A percentile compares a stretch with the other conserved stretches of the same genome.
phyloP scores from a whole-genome alignment of 169 alveolate genomes.

The Toxoplasma gondii region DNA sequence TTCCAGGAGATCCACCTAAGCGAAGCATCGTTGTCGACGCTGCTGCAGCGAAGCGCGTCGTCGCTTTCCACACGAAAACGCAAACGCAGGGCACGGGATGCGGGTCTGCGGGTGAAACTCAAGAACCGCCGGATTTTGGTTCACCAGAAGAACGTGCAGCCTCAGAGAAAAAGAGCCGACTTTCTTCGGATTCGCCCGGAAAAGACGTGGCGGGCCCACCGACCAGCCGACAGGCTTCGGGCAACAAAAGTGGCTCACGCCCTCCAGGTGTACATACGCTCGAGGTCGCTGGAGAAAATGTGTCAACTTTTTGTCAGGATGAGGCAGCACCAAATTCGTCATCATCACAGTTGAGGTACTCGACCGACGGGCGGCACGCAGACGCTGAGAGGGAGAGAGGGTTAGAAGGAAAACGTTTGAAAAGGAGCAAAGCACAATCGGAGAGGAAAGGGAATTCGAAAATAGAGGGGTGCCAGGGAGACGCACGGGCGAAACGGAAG shows the following conservation, averaged over 20 bases:
- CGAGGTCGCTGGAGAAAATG: too few species aligned
- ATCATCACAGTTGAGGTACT: too few species aligned
- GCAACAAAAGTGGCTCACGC: neutral
- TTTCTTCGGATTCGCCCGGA: neutral
- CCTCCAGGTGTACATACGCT: too few species aligned
- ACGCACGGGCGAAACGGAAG: too few species aligned
- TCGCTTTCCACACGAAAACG: neutral
- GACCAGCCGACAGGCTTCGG: neutral
- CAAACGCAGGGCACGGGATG: neutral
- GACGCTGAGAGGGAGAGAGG: too few species aligned
- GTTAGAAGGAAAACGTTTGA: too few species aligned
- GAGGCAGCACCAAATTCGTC: too few species aligned
- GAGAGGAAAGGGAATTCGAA: too few species aligned
- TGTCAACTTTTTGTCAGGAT: too few species aligned
- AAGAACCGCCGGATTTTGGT: neutral
- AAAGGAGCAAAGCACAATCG: too few species aligned
- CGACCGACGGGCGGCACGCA: too few species aligned
- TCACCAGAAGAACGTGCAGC: neutral
- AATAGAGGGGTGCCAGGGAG: too few species aligned
- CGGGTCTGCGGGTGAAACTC: neutral
- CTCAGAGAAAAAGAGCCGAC: neutral
- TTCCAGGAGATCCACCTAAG: neutral
- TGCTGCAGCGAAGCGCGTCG: constrained; percentile 32
- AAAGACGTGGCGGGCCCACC: neutral
- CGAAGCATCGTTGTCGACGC: neutral